A percentile compares a stretch with the other conserved stretches of the same genome.
These are phyloP conservation scores for Talaromyces sp. DNA, from an alignment of 2,329 filamentous ascomycete species.

Conservation along the genomic window DNA sequence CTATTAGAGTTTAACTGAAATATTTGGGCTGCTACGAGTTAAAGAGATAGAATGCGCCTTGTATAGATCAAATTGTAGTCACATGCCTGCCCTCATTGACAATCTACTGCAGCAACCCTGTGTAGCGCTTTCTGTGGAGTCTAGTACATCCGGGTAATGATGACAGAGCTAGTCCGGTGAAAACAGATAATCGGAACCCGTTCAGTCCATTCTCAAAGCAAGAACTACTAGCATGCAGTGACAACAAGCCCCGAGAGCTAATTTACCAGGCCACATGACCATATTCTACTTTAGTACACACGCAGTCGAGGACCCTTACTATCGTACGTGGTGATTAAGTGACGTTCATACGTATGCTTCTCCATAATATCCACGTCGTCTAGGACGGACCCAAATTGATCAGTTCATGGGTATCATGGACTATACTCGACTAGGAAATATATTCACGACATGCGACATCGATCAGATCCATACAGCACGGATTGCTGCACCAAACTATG, in stretches of 20 bases:
- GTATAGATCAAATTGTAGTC: not conserved
- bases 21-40: not conserved
- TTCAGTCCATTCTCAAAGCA: not conserved
- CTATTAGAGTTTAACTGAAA: not conserved
- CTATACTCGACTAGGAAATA: not conserved
- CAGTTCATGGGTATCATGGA: not conserved
- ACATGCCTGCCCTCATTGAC: not conserved
- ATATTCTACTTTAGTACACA: conserved; percentile 1
- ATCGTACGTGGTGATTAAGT: not conserved
- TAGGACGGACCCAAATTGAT: not conserved
- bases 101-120: not conserved
- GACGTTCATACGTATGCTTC: not conserved
- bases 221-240: not conserved
- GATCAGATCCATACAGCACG: not conserved
- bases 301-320: not conserved
- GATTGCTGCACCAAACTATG: not conserved
- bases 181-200: not conserved
- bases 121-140: not conserved
- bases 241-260: not conserved
- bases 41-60: not conserved
- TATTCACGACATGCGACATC: not conserved
- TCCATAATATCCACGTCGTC: not conserved
- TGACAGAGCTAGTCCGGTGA: not conserved
- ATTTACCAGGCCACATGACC: not conserved
- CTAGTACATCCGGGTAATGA: not conserved